phyloP scores from a whole-genome alignment of 768 basidiomycete species.

The Tulasnella sp. region DNA sequence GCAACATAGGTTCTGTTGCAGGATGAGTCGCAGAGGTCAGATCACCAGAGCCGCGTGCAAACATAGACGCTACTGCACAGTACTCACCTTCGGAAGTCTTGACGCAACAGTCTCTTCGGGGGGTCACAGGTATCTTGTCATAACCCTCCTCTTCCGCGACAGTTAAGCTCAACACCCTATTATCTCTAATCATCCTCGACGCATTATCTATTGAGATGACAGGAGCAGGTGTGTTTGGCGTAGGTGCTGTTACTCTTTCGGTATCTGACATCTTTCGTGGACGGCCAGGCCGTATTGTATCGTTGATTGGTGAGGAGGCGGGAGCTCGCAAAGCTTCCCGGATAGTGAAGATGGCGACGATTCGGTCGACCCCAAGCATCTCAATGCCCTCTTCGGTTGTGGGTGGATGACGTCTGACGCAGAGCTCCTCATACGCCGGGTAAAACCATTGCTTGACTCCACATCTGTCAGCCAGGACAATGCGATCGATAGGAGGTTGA shows the following conservation, averaged over 20 bases:
- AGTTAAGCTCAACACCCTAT: background rate
- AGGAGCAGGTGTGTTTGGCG: too few relatives aligned
- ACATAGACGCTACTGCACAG: too few relatives aligned
- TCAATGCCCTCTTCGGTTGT: background rate
- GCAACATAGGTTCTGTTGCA: too few relatives aligned
- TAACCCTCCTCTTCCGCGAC: too few relatives aligned
- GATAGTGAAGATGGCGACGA: background rate
- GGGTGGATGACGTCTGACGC: background rate
- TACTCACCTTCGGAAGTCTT: too few relatives aligned
- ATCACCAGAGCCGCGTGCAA: too few relatives aligned
- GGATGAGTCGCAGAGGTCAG: too few relatives aligned
- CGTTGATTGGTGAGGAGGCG: background rate
- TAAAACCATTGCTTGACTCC: slow-evolving; percentile 10
- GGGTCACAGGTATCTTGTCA: too few relatives aligned
- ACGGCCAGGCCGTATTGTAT: background rate
- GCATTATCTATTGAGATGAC: background rate
- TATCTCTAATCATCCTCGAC: background rate
- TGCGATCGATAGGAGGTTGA: background rate
- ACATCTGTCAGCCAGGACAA: background rate
- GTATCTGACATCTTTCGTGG: background rate
- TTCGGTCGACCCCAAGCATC: background rate
- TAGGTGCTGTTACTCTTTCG: too few relatives aligned
- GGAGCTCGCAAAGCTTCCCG: background rate
- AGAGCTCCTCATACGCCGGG: slow-evolving; percentile 1
- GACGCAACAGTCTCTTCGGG: too few relatives aligned